Conservation (phyloP, 75 land plant species). For the Isoetes taiwanensis region DNA sequence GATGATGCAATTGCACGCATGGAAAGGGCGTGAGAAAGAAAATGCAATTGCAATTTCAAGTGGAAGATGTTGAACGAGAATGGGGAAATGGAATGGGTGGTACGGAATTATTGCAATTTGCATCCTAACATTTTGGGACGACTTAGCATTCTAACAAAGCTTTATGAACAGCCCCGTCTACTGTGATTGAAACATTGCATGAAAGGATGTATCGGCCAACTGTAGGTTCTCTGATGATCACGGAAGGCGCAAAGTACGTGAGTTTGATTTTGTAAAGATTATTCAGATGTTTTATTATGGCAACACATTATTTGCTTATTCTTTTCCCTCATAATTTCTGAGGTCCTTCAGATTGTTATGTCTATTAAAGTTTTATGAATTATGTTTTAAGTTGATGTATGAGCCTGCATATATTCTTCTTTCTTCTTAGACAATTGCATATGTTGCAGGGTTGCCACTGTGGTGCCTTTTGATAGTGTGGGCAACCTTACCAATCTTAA, state of each 20-base stretch:
- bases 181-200: slow-evolving; percentile 61
- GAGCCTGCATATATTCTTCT: too few species aligned
- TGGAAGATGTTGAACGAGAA: slow-evolving; percentile 77
- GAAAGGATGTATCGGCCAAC: slow-evolving; percentile 91
- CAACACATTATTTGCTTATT: not conserved
- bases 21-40: slow-evolving; percentile 85
- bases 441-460: slow-evolving; percentile 7
- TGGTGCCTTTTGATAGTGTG: not conserved
- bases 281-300: not conserved
- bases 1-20: slow-evolving; percentile 84
- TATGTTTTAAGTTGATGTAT: not conserved
- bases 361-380: not conserved
- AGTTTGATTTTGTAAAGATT: not conserved
- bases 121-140: not conserved
- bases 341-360: not conserved
- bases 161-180: slow-evolving; percentile 40
- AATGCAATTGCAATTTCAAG: slow-evolving; percentile 89
- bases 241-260: slow-evolving; percentile 48
- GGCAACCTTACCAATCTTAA: not conserved
- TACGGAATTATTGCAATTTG: slow-evolving; percentile 15
- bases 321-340: not conserved
- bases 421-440: too few species aligned
- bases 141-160: not conserved
- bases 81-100: slow-evolving; percentile 59
- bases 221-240: slow-evolving; percentile 50